phyloP scores from a whole-genome alignment of 1,139 yeast species.

The Kazachstania sp. region DNA sequence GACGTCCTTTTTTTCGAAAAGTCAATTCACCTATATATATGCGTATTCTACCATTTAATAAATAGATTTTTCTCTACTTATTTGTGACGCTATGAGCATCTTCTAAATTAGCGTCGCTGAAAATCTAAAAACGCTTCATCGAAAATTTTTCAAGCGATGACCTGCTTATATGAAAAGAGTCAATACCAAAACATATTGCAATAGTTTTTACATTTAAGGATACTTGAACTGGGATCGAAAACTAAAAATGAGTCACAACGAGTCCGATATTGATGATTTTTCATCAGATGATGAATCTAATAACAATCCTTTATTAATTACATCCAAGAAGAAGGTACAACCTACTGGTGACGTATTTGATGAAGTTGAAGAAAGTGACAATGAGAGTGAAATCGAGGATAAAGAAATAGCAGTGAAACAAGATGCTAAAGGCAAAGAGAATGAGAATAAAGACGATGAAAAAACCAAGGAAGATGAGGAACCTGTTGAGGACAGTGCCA shows the following conservation, averaged over 20 bases:
- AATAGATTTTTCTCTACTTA: too few relatives aligned
- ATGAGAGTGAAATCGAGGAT: conserved; percentile 9
- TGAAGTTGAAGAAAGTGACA: conserved; percentile 12
- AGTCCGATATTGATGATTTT: conserved; percentile 14
- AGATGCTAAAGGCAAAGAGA: conserved; percentile 9
- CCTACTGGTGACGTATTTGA: conserved; percentile 7
- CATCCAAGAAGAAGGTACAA: conserved; percentile 15
- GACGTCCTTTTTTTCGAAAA: too few relatives aligned
- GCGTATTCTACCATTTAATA: not conserved
- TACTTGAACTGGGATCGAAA: too few relatives aligned
- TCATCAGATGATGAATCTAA: conserved; percentile 23
- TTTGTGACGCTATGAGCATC: too few relatives aligned
- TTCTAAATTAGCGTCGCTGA: too few relatives aligned
- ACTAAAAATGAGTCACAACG: not conserved
- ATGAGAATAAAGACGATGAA: too few relatives aligned
- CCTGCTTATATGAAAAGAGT: too few relatives aligned
- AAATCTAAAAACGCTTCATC: too few relatives aligned
- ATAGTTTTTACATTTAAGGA: too few relatives aligned
- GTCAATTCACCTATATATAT: too few relatives aligned
- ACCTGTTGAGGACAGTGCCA: conserved; percentile 9
- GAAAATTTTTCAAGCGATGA: too few relatives aligned
- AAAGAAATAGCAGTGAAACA: not conserved
- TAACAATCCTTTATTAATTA: conserved; percentile 12
- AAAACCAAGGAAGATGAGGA: conserved; percentile 1
- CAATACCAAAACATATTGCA: too few relatives aligned